These are phyloP conservation scores for Paulinella micropora DNA, from an alignment of 78 protist genomes.

Conservation along the genomic window DNA sequence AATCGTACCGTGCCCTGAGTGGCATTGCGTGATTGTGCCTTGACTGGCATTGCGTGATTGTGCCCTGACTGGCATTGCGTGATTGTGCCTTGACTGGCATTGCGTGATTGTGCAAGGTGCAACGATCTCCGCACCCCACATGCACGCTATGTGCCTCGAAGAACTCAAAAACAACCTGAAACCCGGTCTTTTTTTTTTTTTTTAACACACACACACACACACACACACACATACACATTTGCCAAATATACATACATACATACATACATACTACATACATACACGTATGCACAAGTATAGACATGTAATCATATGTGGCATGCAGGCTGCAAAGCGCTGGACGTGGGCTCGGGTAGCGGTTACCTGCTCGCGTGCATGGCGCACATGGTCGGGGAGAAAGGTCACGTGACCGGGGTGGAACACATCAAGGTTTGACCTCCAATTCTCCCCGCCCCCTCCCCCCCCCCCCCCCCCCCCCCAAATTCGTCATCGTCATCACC, in stretches of 20 bases:
- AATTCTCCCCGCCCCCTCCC: too few relatives aligned
- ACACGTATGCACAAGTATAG: background rate
- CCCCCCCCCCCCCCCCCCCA: too few relatives aligned
- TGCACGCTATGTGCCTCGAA: constrained; percentile 33
- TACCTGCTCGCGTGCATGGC: constrained; percentile 21
- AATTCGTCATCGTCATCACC: too few relatives aligned
- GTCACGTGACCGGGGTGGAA: too few relatives aligned
- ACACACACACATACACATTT: background rate
- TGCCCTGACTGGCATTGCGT: too few relatives aligned
- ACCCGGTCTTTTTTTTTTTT: background rate
- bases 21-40: too few relatives aligned
- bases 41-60: too few relatives aligned
- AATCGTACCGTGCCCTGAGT: too few relatives aligned
- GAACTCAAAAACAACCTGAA: background rate
- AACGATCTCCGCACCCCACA: constrained; percentile 28
- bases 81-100: too few relatives aligned
- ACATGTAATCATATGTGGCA: background rate
- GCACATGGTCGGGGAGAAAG: background rate
- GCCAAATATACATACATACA: background rate
- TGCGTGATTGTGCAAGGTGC: too few relatives aligned
- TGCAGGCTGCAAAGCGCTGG: constrained; percentile 4
- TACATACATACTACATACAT: background rate
- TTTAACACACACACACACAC: background rate
- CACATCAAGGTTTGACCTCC: too few relatives aligned
- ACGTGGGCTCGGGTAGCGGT: constrained; percentile 39